A percentile compares a stretch with the other conserved stretches of the same genome.
These are phyloP conservation scores for Pseudopyrenochaeta lycopersici DNA, from an alignment of 2,329 filamentous ascomycete species.

Conservation along the genomic window DNA sequence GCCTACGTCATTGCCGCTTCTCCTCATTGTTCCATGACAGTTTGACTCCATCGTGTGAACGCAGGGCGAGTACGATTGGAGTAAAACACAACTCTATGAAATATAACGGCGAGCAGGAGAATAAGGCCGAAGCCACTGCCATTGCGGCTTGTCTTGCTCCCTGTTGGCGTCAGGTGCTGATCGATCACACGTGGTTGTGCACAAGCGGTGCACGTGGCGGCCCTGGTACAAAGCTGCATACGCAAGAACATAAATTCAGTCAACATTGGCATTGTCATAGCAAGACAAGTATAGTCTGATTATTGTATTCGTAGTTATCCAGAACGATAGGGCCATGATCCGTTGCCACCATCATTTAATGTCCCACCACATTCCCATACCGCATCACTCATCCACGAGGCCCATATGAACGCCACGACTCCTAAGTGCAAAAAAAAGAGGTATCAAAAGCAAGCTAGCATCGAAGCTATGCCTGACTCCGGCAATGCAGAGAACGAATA, in stretches of 20 bases:
- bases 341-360: constrained; percentile 14
- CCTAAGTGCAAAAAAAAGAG: constrained; percentile 29
- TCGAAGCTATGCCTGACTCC: constrained; percentile 30
- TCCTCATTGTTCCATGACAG: not conserved
- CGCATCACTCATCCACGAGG: constrained; percentile 22
- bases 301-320: constrained; percentile 28
- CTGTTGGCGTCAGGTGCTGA: not conserved
- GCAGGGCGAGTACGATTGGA: not conserved
- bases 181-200: not conserved
- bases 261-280: no score
- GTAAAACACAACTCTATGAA: not conserved
- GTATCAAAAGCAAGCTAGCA: constrained; percentile 36
- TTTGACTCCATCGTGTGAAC: not conserved
- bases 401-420: constrained; percentile 22
- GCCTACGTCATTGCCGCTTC: constrained; percentile 8
- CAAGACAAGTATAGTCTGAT: constrained; percentile 1
- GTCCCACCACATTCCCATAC: constrained; percentile 1
- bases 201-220: not conserved
- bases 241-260: no score
- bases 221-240: no score
- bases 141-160: not conserved
- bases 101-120: not conserved
- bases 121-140: not conserved
- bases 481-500: constrained; percentile 42
- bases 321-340: constrained; percentile 18